Percentiles rank a stretch among this genome's conserved stretches.
These are phyloP conservation scores for Suillus alpinus DNA, from an alignment of 768 basidiomycete species.

Conservation along the genomic window DNA sequence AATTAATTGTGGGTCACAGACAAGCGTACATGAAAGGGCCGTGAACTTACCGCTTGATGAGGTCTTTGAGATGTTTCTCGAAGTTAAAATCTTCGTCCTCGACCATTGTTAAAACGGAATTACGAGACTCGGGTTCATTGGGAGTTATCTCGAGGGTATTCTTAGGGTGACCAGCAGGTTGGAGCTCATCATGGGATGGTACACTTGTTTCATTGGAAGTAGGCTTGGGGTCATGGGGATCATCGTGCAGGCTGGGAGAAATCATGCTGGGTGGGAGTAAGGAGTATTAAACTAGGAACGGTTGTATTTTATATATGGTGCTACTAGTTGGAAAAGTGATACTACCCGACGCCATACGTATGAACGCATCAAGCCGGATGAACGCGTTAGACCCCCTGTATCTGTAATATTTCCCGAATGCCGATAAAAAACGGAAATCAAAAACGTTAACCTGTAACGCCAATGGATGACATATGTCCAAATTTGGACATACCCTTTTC, in stretches of 20 bases:
- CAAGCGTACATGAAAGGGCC: background rate
- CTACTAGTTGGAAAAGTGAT: background rate
- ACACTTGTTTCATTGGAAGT: too few relatives aligned
- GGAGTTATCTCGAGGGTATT: background rate
- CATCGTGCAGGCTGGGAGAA: background rate
- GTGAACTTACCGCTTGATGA: conserved; percentile 13
- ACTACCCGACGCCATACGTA: too few relatives aligned
- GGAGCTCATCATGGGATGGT: background rate
- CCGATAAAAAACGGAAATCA: background rate
- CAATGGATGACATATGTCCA: background rate
- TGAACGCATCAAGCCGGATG: background rate
- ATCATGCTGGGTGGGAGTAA: background rate
- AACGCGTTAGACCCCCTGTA: background rate
- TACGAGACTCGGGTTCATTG: background rate
- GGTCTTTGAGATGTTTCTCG: conserved; percentile 14
- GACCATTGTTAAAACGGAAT: background rate
- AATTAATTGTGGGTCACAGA: background rate
- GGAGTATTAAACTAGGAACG: background rate
- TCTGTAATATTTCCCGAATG: background rate
- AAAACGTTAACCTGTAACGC: background rate
- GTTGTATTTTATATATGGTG: background rate
- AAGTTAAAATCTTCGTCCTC: conserved; percentile 6
- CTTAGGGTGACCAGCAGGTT: too few relatives aligned
- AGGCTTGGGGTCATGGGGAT: background rate
- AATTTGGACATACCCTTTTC: too few relatives aligned